Conservation (phyloP, 139 green algal species). For the Edaphochlamys debaryana region DNA sequence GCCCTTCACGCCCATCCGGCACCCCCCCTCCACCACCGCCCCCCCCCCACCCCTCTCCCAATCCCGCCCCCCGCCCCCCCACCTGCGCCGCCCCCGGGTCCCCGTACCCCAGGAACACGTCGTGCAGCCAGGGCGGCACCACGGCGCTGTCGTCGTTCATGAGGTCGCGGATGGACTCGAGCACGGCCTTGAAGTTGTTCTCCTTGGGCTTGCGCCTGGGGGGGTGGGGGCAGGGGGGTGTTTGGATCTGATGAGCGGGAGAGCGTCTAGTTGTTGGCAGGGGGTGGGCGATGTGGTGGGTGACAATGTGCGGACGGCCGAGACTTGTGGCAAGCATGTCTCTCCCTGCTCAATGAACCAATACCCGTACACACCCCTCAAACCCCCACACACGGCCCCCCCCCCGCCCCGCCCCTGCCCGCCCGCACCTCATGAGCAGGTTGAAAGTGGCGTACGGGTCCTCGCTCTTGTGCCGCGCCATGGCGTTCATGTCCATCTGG, state of each 20-base stretch:
- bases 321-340: too few species aligned
- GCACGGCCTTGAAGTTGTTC: constrained; percentile 99
- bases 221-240: not conserved
- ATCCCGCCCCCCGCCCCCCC: too few species aligned
- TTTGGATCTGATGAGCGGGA: not conserved
- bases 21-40: not conserved
- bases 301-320: too few species aligned
- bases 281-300: too few species aligned
- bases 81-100: constrained; percentile 85
- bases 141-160: constrained; percentile 83
- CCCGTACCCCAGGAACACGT: constrained; percentile 98
- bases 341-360: too few species aligned
- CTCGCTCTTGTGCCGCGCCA: constrained; percentile 61
- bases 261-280: not conserved
- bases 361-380: too few species aligned
- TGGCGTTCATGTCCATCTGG: constrained; percentile 82
- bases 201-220: constrained; percentile 86
- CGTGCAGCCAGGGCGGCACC: constrained; percentile 93
- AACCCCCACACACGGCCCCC: too few species aligned
- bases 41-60: too few species aligned
- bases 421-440: constrained; percentile 84
- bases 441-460: constrained; percentile 92
- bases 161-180: constrained; percentile 95
- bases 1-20: too few species aligned
- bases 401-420: too few species aligned